Conservation (phyloP, 129 eudicot genomes). For the Chrysanthemum lavandulifolium region DNA sequence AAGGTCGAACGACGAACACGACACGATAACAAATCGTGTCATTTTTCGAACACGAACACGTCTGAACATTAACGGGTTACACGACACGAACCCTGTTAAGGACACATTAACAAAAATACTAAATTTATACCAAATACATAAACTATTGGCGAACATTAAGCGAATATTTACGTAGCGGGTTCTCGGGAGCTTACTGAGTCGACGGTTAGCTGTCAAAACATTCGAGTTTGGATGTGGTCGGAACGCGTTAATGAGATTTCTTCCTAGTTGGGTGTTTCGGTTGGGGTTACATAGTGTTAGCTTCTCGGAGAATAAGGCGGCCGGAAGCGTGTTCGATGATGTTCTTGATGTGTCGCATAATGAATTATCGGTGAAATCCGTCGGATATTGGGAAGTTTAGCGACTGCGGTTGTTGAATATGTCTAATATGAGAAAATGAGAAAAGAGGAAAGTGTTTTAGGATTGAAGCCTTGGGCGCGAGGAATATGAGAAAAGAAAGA, state of each 20-base stretch:
- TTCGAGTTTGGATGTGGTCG: conserved; percentile 59
- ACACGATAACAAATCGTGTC: no score
- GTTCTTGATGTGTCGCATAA: conserved; percentile 72
- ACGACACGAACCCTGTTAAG: no score
- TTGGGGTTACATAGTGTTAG: conserved; percentile 54
- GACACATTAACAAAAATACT: no score
- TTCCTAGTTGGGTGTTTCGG: conserved; percentile 75
- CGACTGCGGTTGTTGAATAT: conserved; percentile 50
- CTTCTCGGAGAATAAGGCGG: conserved; percentile 63
- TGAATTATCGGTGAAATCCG: conserved; percentile 51
- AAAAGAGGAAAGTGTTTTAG: no score
- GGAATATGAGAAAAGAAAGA: no score
- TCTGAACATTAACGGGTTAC: no score
- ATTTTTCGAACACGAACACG: no score
- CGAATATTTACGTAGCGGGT: conserved; percentile 61
- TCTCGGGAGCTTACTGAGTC: conserved; percentile 73
- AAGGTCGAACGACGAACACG: no score
- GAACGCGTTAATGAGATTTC: conserved; percentile 57
- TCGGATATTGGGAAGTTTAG: conserved; percentile 56
- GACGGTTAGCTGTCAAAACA: conserved; percentile 54
- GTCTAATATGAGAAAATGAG: conserved; percentile 22
- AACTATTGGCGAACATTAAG: neutral
- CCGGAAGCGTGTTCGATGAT: conserved; percentile 53
- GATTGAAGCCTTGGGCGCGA: no score
- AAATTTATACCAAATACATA: no score